phyloP scores from a whole-genome alignment of 305 asterid species.

The Fraxinus floribunda region DNA sequence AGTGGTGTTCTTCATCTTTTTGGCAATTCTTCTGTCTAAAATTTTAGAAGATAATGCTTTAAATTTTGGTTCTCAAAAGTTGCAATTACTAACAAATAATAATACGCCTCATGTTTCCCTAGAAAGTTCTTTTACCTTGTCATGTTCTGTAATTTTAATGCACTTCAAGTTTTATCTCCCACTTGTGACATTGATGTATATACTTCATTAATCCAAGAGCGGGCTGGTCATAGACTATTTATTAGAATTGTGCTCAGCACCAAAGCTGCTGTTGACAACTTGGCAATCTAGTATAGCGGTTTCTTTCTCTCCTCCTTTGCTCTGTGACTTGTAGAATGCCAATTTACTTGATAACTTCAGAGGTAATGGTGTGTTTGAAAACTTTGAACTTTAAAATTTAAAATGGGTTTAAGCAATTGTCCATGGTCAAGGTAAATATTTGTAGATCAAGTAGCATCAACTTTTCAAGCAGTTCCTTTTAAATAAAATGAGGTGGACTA shows the following conservation, averaged over 20 bases:
- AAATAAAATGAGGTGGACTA: neutral
- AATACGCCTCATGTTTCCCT: neutral
- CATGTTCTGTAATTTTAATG: neutral
- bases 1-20: neutral
- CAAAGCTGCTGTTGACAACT: neutral
- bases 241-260: neutral
- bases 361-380: neutral
- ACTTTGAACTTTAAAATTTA: neutral
- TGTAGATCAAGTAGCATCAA: neutral
- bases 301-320: neutral
- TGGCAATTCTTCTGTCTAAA: neutral
- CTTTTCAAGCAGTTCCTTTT: neutral
- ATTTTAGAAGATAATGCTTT: neutral
- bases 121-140: neutral
- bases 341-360: neutral
- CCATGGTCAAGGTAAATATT: neutral
- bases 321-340: neutral
- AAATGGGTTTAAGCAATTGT: neutral
- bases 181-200: neutral
- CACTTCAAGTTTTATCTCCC: neutral
- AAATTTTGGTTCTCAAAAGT: neutral
- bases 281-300: neutral
- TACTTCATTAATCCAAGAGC: neutral
- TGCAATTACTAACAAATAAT: neutral
- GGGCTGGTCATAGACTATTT: neutral